Percentiles rank a stretch among this genome's conserved stretches.
These are phyloP conservation scores for Penicillium dipodomyicola DNA, from an alignment of 495 filamentous ascomycete species.

Conservation along the genomic window DNA sequence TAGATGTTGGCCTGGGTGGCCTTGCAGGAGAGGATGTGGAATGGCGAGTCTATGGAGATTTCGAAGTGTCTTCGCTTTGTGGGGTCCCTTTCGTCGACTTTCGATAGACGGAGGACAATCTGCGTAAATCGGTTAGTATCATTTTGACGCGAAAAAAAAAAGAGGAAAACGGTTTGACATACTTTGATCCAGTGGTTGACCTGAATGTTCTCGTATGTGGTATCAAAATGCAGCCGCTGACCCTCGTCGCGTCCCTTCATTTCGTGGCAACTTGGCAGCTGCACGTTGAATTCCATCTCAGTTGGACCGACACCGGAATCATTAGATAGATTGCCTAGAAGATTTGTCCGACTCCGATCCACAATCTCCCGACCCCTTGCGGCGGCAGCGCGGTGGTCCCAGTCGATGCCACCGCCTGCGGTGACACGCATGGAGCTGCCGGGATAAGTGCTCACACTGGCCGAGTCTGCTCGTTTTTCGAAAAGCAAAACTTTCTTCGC, in stretches of 20 bases:
- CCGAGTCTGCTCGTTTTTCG: constrained; percentile 84
- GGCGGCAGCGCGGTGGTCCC: constrained; percentile 58
- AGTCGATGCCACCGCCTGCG: constrained; percentile 76
- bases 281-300: constrained; percentile 96
- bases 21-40: constrained; percentile 91
- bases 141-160: too few relatives aligned
- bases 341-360: constrained; percentile 56
- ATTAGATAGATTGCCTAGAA: constrained; percentile 76
- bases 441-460: constrained; percentile 71
- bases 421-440: constrained; percentile 77
- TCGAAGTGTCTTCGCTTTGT: constrained; percentile 89
- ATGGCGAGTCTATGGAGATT: constrained; percentile 97
- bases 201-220: constrained; percentile 93
- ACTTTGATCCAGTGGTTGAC: constrained; percentile 99
- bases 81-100: constrained; percentile 76
- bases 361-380: constrained; percentile 59
- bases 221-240: constrained; percentile 82
- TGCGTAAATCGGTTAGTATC: constrained; percentile 34
- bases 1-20: constrained; percentile 89
- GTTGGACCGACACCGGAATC: constrained; percentile 74
- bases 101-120: constrained; percentile 96
- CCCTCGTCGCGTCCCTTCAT: constrained; percentile 76
- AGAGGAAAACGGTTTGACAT: constrained; percentile 23
- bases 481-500: constrained; percentile 83
- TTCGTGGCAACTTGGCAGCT: constrained; percentile 85